Percentiles rank a stretch among this genome's conserved stretches.
Conservation (phyloP, 2,329 filamentous ascomycete species). For the Epichloe aotearoae region DNA sequence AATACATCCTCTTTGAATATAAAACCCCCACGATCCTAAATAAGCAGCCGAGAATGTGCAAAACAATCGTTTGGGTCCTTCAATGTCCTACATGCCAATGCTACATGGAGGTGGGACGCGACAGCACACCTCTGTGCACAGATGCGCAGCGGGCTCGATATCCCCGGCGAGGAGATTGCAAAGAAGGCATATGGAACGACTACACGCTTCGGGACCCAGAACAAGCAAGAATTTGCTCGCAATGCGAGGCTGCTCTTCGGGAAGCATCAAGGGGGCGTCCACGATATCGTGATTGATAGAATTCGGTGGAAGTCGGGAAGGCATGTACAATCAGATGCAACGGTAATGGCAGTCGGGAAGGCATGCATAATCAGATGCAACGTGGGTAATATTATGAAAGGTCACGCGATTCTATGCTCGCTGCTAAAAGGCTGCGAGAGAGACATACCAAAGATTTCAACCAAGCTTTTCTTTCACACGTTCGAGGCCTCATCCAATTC, state of each 20-base stretch:
- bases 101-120: not conserved
- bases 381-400: too few species aligned
- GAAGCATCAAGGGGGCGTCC: not conserved
- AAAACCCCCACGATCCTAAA: not conserved
- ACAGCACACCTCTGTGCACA: not conserved
- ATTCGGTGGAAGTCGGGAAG: not conserved
- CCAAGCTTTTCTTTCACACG: too few species aligned
- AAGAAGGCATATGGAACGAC: constrained; percentile 2
- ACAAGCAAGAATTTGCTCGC: not conserved
- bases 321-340: too few species aligned
- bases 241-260: not conserved
- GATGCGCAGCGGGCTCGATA: constrained; percentile 2
- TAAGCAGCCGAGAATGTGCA: not conserved
- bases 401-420: not conserved
- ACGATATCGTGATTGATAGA: not conserved
- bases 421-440: not conserved
- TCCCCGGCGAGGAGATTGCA: constrained; percentile 1
- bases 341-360: not conserved
- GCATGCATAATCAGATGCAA: too few species aligned
- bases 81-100: not conserved
- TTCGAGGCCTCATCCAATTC: too few species aligned
- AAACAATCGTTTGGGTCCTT: not conserved
- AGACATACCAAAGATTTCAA: not conserved
- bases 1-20: too few species aligned
- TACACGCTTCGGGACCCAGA: not conserved